Percentiles rank a stretch among this genome's conserved stretches.
Evolutionary conservation across 768 basidiomycete species (phyloP).

Genomic region (Pleurotus eryngii): DNA sequence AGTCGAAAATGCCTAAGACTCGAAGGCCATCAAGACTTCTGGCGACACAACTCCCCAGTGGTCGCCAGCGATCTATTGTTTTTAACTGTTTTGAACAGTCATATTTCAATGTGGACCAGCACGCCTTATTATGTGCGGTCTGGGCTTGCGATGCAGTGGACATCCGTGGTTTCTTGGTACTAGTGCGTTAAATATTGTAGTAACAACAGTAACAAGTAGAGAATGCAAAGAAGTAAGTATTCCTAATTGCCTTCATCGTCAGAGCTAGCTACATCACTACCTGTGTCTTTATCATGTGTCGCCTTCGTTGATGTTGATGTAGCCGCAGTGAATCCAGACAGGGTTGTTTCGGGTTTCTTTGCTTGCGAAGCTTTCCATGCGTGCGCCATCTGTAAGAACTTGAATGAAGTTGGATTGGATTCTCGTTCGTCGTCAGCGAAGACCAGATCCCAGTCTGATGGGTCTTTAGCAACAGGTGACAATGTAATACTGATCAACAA

Average conservation of each 20-base stretch:
- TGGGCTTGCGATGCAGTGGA: too few relatives aligned
- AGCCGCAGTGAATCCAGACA: conserved; percentile 51
- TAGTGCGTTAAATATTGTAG: too few relatives aligned
- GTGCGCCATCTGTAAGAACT: conserved; percentile 94
- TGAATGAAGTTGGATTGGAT: conserved; percentile 90
- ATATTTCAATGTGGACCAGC: too few relatives aligned
- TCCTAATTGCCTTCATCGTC: conserved; percentile 30
- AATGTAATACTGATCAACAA: conserved; percentile 4
- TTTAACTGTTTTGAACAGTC: too few relatives aligned
- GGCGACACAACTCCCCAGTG: too few relatives aligned
- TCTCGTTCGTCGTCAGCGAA: conserved; percentile 97
- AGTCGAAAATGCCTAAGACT: too few relatives aligned
- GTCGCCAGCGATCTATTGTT: too few relatives aligned
- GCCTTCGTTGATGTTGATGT: not conserved
- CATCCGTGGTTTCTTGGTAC: too few relatives aligned
- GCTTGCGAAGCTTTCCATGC: conserved; percentile 72
- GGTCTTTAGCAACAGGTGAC: not conserved
- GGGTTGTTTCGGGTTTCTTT: conserved; percentile 27
- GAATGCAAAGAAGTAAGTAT: not conserved
- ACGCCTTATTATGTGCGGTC: too few relatives aligned
- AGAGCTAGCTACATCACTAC: conserved; percentile 56
- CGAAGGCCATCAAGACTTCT: too few relatives aligned
- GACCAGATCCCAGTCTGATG: conserved; percentile 86
- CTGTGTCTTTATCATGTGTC: conserved; percentile 24
- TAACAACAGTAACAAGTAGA: not conserved